Evolutionary conservation across 345 rosid genomes (phyloP).

Genomic region (Euphorbia pulcherrima): DNA sequence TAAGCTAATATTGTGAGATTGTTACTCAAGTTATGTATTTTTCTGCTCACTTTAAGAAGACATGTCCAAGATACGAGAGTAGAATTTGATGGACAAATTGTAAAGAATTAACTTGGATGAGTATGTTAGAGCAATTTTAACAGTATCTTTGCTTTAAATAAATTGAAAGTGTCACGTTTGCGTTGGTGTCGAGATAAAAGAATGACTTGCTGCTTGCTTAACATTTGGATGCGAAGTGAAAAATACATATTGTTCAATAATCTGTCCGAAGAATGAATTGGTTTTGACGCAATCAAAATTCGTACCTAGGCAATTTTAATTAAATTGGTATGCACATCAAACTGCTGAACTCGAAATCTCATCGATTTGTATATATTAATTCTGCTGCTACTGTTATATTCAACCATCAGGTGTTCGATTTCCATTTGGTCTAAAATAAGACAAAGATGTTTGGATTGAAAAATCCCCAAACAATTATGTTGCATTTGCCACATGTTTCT

Average conservation of each 20-base stretch:
- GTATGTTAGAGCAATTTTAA: not conserved
- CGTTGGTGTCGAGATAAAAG: not conserved
- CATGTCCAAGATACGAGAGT: not conserved
- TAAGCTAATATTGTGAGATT: not conserved
- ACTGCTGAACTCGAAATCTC: not conserved
- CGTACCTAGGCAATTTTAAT: not conserved
- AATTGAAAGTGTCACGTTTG: no score
- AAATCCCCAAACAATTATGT: not conserved
- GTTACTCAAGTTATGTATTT: not conserved
- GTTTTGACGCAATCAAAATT: no score
- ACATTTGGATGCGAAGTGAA: no score
- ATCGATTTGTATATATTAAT: not conserved
- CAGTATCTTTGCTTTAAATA: not conserved
- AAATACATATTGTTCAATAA: no score
- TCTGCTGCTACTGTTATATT: not conserved
- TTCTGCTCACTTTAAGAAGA: not conserved
- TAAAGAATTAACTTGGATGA: conserved; percentile 5
- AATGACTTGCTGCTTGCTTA: not conserved
- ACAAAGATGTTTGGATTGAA: conserved; percentile 2
- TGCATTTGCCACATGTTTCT: not conserved
- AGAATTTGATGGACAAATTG: not conserved
- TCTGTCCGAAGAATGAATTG: no score
- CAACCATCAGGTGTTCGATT: not conserved
- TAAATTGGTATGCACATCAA: not conserved
- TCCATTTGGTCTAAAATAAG: not conserved